Evolutionary conservation across 108 stramenopile species (phyloP), one percentile per base, ranked within the genome.

Genomic region (Nitzschia putrida): DNA sequence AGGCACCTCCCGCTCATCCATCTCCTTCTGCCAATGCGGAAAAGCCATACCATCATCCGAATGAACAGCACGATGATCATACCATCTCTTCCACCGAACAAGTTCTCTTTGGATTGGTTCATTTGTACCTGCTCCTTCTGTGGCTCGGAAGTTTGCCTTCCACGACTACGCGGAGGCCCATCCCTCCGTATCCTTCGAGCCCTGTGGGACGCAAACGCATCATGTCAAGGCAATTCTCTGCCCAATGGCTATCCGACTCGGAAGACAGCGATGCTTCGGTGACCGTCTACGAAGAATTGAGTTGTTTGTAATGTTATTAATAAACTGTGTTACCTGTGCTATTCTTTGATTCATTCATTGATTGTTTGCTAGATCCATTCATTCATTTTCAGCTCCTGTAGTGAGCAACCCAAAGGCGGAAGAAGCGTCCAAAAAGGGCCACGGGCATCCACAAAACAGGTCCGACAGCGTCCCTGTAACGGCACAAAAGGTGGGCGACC

Each of bases 81-180:
- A 78, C 61, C 23, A 55, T 82, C 39, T 74, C 86, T 58, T 75
- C 78, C 26, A 85, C 85, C 10, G 84, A 87, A 56, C 71, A 72
- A 53, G 45, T 86, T 9, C 83, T 89, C 63, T 81, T 89, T 43
- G 75, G 77, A 10, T 64, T 85, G 34, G 92, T 93, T 16, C 92
- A 93, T 52, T 58, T 89, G 42, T 93, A 93, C 65, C 72, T 93
- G 63, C 57, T 93, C 20, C 71, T 93, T 23, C 67, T 93, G 14
- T 76, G 90, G 24, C 82, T 93, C 23, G 89, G 88, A 3, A 93
- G 89, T 49, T 79, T 93, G 10, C 92, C 89, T 53, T 86, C 81
- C 13, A 71, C 82, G 8, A 74, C 83, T 58, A 67, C 74, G 14
- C 84, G 80, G 0, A 55, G 68, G 22, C 80, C 70, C 11, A 87